Conservation (phyloP, 495 filamentous ascomycete species). For the Aspergillus homomorphus region DNA sequence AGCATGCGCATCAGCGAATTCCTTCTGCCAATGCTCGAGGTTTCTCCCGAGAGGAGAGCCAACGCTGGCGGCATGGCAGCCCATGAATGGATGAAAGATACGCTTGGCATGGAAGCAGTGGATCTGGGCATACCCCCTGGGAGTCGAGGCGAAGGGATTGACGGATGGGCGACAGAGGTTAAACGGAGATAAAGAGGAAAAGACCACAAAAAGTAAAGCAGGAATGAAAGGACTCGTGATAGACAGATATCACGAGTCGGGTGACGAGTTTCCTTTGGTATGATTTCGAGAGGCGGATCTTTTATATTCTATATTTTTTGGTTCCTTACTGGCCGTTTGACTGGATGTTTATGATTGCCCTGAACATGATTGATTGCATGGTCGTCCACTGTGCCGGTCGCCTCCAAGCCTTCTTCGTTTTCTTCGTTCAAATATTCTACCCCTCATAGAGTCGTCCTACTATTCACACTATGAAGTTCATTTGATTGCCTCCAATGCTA, state of each 20-base stretch:
- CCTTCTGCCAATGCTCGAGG: constrained; percentile 86
- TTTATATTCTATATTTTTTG: constrained; percentile 11
- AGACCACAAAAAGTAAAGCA: not conserved
- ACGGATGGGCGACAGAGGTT: constrained; percentile 89
- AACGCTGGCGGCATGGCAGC: constrained; percentile 95
- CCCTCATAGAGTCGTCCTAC: not conserved
- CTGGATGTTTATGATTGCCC: constrained; percentile 23
- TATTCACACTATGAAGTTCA: not conserved
- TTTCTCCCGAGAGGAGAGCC: constrained; percentile 80
- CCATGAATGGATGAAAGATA: constrained; percentile 75
- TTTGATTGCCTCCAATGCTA: not conserved
- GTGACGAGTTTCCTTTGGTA: constrained; percentile 18
- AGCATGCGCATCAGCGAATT: constrained; percentile 78
- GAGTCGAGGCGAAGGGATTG: constrained; percentile 87
- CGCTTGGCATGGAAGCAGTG: constrained; percentile 81
- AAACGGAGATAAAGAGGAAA: constrained; percentile 63
- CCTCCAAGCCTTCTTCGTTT: not conserved
- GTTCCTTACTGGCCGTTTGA: constrained; percentile 14
- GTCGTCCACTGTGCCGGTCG: not conserved
- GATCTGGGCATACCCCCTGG: constrained; percentile 71
- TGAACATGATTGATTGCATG: constrained; percentile 17
- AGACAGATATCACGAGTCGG: constrained; percentile 5
- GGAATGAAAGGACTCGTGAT: constrained; percentile 1
- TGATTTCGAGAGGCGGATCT: constrained; percentile 11
- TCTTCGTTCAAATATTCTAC: constrained; percentile 1